Percentiles rank a stretch among this genome's conserved stretches.
Conservation (phyloP, 2,329 filamentous ascomycete species). For the Paracorniculantispora psalliotae region DNA sequence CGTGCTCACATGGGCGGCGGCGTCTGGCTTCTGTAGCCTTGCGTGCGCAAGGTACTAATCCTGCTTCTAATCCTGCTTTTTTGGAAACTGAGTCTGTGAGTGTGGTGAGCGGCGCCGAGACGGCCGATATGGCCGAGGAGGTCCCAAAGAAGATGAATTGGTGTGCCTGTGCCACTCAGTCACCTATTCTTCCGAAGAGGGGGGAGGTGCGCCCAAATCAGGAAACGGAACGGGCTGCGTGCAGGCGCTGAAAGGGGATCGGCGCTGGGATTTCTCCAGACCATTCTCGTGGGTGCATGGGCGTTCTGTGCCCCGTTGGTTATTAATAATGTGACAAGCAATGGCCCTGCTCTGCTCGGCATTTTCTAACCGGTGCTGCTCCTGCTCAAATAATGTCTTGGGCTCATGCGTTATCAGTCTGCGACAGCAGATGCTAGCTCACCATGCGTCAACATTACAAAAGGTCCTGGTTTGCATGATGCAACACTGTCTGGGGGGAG, state of each 20-base stretch:
- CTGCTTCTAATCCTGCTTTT: not conserved
- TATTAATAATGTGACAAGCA: not conserved
- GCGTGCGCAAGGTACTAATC: too few relatives aligned
- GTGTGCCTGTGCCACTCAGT: not conserved
- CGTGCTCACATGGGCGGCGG: too few relatives aligned
- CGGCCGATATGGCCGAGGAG: not conserved
- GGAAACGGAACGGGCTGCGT: not conserved
- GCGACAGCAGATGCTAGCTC: not conserved
- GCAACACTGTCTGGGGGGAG: not conserved
- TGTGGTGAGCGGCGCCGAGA: not conserved
- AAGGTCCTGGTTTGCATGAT: not conserved
- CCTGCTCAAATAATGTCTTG: not conserved
- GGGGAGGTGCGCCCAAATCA: not conserved
- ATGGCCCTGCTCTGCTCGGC: not conserved
- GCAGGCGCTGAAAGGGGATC: not conserved
- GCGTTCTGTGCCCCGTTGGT: not conserved
- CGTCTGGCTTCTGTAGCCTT: too few relatives aligned
- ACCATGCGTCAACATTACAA: not conserved
- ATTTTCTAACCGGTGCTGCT: not conserved
- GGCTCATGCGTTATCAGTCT: not conserved
- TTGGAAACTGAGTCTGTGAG: not conserved
- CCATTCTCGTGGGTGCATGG: not conserved
- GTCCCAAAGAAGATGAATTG: too few relatives aligned
- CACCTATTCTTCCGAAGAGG: too few relatives aligned
- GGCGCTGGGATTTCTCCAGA: not conserved